These are phyloP conservation scores for Agastache rugosa DNA, from an alignment of 257 asterid species.

Conservation along the genomic window DNA sequence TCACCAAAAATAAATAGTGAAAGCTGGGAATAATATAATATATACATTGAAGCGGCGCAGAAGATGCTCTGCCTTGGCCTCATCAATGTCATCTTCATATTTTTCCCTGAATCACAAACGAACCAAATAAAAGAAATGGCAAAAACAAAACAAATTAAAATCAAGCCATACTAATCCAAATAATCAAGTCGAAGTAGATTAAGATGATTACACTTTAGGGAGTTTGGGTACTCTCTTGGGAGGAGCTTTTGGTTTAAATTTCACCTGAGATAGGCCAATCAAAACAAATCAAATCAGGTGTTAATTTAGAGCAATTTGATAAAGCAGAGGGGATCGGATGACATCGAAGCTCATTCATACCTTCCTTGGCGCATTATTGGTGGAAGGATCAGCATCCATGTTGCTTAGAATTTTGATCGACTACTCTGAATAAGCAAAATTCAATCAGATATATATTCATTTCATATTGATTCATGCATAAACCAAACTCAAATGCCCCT, in stretches of 20 bases:
- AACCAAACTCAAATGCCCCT: too few relatives aligned
- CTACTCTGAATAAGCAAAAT: slow-evolving; percentile 8
- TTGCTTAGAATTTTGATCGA: neutral
- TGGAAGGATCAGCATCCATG: slow-evolving; percentile 41
- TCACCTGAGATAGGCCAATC: slow-evolving; percentile 50
- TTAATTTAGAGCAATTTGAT: neutral
- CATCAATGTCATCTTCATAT: slow-evolving; percentile 60
- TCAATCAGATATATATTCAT: neutral
- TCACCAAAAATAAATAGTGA: neutral
- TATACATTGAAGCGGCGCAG: slow-evolving; percentile 65
- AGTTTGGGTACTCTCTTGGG: slow-evolving; percentile 63
- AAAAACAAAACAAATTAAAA: neutral
- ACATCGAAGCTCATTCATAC: slow-evolving; percentile 17
- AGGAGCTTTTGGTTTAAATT: slow-evolving; percentile 80
- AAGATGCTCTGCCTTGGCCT: slow-evolving; percentile 65
- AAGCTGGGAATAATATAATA: neutral
- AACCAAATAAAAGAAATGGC: slow-evolving; percentile 4
- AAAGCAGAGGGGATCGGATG: neutral
- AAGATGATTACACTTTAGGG: slow-evolving; percentile 65
- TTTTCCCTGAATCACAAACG: slow-evolving; percentile 61
- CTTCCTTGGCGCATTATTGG: slow-evolving; percentile 42
- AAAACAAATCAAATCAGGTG: slow-evolving; percentile 19
- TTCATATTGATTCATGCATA: neutral
- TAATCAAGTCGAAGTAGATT: neutral
- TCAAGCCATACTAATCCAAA: neutral